Base-by-base conservation (phyloP, 495 filamentous ascomycete species). In the Penicillium diatomitis region DNA sequence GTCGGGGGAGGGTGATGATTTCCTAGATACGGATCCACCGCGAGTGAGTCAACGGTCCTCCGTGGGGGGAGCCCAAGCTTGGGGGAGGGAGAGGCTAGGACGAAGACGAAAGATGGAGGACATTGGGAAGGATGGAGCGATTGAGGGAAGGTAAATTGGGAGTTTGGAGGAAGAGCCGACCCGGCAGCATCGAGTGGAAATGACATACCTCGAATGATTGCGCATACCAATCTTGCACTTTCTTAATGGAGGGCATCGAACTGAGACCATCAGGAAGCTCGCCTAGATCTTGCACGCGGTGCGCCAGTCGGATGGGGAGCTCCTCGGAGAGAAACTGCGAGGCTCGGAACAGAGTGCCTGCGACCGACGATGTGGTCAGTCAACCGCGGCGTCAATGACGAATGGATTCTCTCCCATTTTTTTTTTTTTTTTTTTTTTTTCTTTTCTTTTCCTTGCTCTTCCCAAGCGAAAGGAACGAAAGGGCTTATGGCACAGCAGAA, bases 281-380 rank as follows among this genome's bases (percentile, higher is more conserved):
- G 8, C 83, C 80, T 50, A 98, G 81, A 67, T 98, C 92, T 65
- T 92, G 86, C 50, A 98, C 92, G 46, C 92, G 85, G 60, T 98
- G 94, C 46, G 92, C 92, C 44, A 98, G 79, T 30, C 92, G 88
- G 58, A 98, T 98, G 46, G 92, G 92, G 27, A 98, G 81, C 72
- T 98, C 92, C 75, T 98, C 92, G 56, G 90, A 91, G 46, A 98
- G 84, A 70, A 98, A 98, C 73, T 97, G 92, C 20, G 92, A 96
- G 38, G 91, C 92, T 57, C 90, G 87, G 72, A 97, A 98, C 32
- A 98, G 76, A 42, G 94, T 98, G 48, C 94, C 92, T 89, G 38
- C 29, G 20, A 46, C 3, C 12, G 31, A 33, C 7, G 10, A 44
- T 7, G 32, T 8, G 34, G 41, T 44, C 31, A 36, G 34, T 36